A percentile compares a stretch with the other conserved stretches of the same genome.
Evolutionary conservation across 768 basidiomycete genomes (phyloP).

Genomic region (Cyclocybe cylindracea): DNA sequence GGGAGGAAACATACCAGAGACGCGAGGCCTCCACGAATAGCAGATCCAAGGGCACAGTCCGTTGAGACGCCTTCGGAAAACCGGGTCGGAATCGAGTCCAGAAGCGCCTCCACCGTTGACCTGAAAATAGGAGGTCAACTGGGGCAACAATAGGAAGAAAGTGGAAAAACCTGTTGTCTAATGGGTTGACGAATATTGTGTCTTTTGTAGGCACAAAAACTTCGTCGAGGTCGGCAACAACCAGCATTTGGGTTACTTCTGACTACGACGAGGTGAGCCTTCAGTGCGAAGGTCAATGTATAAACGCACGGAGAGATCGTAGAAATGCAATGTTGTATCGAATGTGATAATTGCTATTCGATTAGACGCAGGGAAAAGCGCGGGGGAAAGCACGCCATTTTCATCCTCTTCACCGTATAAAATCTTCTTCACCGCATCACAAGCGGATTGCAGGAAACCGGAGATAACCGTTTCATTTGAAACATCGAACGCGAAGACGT

Average conservation of each 20-base stretch:
- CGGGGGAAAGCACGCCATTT: constrained; percentile 36
- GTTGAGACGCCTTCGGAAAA: constrained; percentile 48
- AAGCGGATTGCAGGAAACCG: constrained; percentile 71
- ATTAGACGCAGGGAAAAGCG: constrained; percentile 45
- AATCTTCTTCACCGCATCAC: constrained; percentile 57
- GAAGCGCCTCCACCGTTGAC: constrained; percentile 61
- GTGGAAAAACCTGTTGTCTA: constrained; percentile 57
- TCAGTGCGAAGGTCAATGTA: constrained; percentile 12
- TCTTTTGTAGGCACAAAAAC: constrained; percentile 78
- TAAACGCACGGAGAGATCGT: constrained; percentile 77
- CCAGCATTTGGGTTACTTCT: constrained; percentile 66
- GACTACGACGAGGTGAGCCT: constrained; percentile 35
- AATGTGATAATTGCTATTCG: constrained; percentile 83
- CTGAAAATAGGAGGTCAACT: constrained; percentile 32
- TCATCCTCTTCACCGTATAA: constrained; percentile 55
- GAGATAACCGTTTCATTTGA: constrained; percentile 64
- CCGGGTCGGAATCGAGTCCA: constrained; percentile 65
- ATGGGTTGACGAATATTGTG: constrained; percentile 78
- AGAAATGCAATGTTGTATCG: constrained; percentile 81
- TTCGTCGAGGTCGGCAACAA: constrained; percentile 91
- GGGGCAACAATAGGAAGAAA: background rate
- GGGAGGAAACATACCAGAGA: constrained; percentile 57
- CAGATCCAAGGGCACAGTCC: constrained; percentile 78
- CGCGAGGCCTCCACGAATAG: constrained; percentile 69
- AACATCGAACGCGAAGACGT: constrained; percentile 89